Base-by-base conservation (phyloP, 306 rosid genomes). In the Ammopiptanthus mongolicus region DNA sequence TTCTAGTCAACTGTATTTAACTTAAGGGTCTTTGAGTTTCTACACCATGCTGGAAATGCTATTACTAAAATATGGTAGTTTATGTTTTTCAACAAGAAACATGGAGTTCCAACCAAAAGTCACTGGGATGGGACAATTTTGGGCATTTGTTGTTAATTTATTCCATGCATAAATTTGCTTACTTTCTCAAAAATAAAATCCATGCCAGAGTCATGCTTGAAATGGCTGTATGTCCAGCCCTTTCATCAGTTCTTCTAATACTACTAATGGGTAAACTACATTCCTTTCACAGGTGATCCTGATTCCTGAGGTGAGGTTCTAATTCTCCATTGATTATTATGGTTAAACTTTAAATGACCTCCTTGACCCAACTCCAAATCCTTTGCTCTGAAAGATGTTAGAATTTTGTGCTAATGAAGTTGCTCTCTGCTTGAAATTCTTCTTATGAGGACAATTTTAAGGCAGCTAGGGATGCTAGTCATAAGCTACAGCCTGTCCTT, bases 211-310 rank as follows among this genome's bases (percentile, higher is more conserved):
- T 83, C 74, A 12, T 74, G 81, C 85, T 76, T 78, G 83, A 77
- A 83, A 73, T 64, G 81, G 83, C 78, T 79, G 78, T 55, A 46
- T 72, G 59, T 31, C 14, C 77, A 59, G 77, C 61, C 84, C 68
- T 72, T 81, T 78, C 73, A 60, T 52, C 14, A 10, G 79, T 74
- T 74, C 76, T 69, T 71, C 60, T 78, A 70, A 63, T 78, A 39
- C 84, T 62, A 76, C 85, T 81, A 66, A 75, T 78, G 66, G 57
- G 76, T 77, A 75, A 79, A 79, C 84, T 85, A 65, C 80, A 71
- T 85, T 85, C 86, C 80, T 81, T 82, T 85, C 89, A 85, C 89
- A 85, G 89, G 89, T 85, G 89, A 85, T 85, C 89, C 89, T 85
- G 86, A 85, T 67, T 85, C 89, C 89, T 85, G 74, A 85, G 86